phyloP scores from a whole-genome alignment of 495 filamentous ascomycete genomes.

The Eremomyces bilateralis region DNA sequence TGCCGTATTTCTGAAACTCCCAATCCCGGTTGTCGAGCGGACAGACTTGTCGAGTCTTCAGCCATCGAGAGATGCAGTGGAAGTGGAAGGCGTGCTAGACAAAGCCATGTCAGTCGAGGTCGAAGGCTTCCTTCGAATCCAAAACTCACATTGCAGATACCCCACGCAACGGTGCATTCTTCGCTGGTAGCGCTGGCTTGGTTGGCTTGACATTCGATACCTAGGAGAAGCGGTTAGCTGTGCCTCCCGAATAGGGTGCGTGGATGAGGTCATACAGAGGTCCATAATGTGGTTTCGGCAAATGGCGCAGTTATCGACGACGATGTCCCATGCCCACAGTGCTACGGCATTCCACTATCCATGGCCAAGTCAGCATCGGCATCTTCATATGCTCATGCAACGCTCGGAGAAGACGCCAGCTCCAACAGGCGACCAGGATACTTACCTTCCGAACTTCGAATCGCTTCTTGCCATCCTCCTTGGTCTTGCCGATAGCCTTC shows the following conservation, averaged over 20 bases:
- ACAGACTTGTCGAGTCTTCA: slow-evolving; percentile 98
- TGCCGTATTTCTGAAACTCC: slow-evolving; percentile 99
- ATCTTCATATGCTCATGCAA: not conserved
- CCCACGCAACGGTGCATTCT: slow-evolving; percentile 97
- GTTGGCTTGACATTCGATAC: slow-evolving; percentile 99
- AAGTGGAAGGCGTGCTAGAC: slow-evolving; percentile 95
- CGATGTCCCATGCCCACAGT: slow-evolving; percentile 98
- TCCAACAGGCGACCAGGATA: not conserved
- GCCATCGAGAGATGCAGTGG: slow-evolving; percentile 97
- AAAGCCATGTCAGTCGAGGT: slow-evolving; percentile 2
- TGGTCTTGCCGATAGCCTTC: slow-evolving; percentile 27
- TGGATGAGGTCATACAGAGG: slow-evolving; percentile 40
- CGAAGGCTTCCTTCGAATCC: slow-evolving; percentile 1
- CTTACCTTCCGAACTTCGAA: slow-evolving; percentile 97
- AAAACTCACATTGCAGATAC: slow-evolving; percentile 81
- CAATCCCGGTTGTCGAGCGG: slow-evolving; percentile 96
- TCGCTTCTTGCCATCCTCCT: slow-evolving; percentile 61
- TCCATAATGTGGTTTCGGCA: slow-evolving; percentile 99
- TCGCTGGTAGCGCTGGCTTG: slow-evolving; percentile 93
- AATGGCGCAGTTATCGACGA: slow-evolving; percentile 98
- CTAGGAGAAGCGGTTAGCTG: slow-evolving; percentile 23
- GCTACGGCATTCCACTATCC: slow-evolving; percentile 95
- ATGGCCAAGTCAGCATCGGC: not conserved
- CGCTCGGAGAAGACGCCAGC: too few relatives aligned
- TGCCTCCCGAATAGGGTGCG: not conserved